Percentiles rank a stretch among this genome's conserved stretches.
phyloP scores from a whole-genome alignment of 495 filamentous ascomycete species.

The Acidomyces sp. region DNA sequence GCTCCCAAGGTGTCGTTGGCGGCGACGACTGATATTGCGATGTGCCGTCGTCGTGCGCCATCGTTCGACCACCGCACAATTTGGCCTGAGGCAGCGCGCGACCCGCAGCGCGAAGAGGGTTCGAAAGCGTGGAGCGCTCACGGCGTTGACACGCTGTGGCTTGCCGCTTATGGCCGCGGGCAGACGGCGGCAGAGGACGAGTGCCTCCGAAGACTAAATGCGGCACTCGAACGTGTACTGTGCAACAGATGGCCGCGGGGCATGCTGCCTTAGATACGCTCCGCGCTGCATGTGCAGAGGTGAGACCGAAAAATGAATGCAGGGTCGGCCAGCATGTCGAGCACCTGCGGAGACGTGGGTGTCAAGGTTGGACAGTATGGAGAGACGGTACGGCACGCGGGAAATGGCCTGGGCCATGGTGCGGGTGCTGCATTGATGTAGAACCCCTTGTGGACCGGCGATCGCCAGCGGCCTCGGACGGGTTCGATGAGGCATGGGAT shows the following conservation, averaged over 20 bases:
- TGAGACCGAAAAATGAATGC: not conserved
- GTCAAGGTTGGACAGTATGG: constrained; percentile 5
- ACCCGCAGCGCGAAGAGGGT: not conserved
- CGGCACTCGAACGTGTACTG: constrained; percentile 9
- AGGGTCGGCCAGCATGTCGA: constrained; percentile 6
- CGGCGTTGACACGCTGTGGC: constrained; percentile 14
- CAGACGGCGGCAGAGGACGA: constrained; percentile 8
- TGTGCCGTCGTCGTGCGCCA: constrained; percentile 14
- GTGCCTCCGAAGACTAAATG: constrained; percentile 3
- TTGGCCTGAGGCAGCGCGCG: constrained; percentile 6
- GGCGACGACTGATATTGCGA: constrained; percentile 13
- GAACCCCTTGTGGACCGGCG: too few relatives aligned
- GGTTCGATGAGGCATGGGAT: too few relatives aligned
- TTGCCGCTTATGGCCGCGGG: constrained; percentile 7
- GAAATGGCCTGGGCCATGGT: not conserved
- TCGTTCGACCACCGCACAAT: constrained; percentile 1
- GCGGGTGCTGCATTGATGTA: too few relatives aligned
- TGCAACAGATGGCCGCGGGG: constrained; percentile 3
- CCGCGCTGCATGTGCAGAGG: constrained; percentile 9
- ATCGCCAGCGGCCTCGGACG: too few relatives aligned
- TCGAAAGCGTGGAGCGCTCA: not conserved
- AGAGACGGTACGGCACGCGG: constrained; percentile 2
- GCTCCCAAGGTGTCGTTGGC: constrained; percentile 9
- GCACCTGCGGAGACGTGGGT: constrained; percentile 9
- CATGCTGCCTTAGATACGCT: constrained; percentile 5